A percentile compares a stretch with the other conserved stretches of the same genome.
Conservation (phyloP, 306 rosid species). For the Vigna radiata region DNA sequence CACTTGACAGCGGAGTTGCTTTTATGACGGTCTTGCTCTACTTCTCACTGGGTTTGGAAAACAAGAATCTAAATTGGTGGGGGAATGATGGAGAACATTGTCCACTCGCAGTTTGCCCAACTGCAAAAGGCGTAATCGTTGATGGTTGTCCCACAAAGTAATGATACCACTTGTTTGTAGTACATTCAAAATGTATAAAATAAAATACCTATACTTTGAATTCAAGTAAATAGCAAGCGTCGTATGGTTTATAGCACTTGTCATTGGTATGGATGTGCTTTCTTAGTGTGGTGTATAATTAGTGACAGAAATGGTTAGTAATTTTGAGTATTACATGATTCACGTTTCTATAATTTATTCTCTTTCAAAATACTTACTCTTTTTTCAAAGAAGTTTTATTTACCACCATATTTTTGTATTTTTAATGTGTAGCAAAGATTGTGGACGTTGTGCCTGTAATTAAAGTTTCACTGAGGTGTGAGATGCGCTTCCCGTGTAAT, state of each 20-base stretch:
- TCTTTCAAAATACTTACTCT: too few species aligned
- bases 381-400: too few species aligned
- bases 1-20: slow-evolving; percentile 88
- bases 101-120: slow-evolving; percentile 71
- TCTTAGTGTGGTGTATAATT: too few species aligned
- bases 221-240: slow-evolving; percentile 16
- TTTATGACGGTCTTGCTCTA: slow-evolving; percentile 77
- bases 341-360: too few species aligned
- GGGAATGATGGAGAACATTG: slow-evolving; percentile 79
- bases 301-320: too few species aligned
- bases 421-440: too few species aligned
- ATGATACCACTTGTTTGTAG: slow-evolving; percentile 4
- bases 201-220: background rate
- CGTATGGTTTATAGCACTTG: background rate
- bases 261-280: too few species aligned
- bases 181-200: slow-evolving; percentile 28
- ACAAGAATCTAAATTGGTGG: slow-evolving; percentile 71
- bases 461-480: too few species aligned
- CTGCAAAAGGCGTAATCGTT: slow-evolving; percentile 64
- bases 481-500: too few species aligned
- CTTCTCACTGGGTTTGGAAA: slow-evolving; percentile 64
- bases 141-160: slow-evolving; percentile 62
- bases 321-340: too few species aligned
- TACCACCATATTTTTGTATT: too few species aligned
- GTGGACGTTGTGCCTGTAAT: too few species aligned